These are phyloP conservation scores for Tremella yokohamensis DNA, from an alignment of 768 basidiomycete genomes.

Conservation along the genomic window DNA sequence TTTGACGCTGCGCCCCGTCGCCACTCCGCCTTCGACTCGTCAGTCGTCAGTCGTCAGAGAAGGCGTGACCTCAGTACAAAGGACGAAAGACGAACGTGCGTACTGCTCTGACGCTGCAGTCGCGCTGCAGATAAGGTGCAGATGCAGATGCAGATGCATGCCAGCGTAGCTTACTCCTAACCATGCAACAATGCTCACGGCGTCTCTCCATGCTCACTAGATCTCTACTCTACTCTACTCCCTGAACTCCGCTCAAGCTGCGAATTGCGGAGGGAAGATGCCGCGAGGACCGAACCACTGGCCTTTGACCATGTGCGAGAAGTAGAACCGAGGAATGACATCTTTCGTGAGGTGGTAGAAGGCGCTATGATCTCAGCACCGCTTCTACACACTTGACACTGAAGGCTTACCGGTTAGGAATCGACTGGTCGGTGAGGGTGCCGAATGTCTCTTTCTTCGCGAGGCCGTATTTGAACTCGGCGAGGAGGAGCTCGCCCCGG, in stretches of 20 bases:
- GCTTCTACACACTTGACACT: neutral
- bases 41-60: too few species aligned
- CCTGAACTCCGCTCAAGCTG: neutral
- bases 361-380: slow-evolving; percentile 52
- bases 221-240: too few species aligned
- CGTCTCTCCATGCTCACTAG: too few species aligned
- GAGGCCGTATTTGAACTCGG: slow-evolving; percentile 90
- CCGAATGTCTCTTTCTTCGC: slow-evolving; percentile 82
- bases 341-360: slow-evolving; percentile 86
- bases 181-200: too few species aligned
- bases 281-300: slow-evolving; percentile 49
- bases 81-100: too few species aligned
- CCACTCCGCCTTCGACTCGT: too few species aligned
- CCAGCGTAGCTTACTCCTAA: too few species aligned
- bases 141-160: too few species aligned
- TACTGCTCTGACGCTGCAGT: too few species aligned
- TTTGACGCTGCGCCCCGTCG: too few species aligned
- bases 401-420: slow-evolving; percentile 62
- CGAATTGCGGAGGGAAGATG: slow-evolving; percentile 43
- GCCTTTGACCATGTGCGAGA: slow-evolving; percentile 44
- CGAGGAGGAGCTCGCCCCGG: slow-evolving; percentile 70
- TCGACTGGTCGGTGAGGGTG: slow-evolving; percentile 66
- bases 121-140: too few species aligned
- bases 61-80: too few species aligned
- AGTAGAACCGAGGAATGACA: slow-evolving; percentile 48